These are phyloP conservation scores for Blattamonas nauphoetae DNA, from an alignment of 78 protist genomes.

Conservation along the genomic window DNA sequence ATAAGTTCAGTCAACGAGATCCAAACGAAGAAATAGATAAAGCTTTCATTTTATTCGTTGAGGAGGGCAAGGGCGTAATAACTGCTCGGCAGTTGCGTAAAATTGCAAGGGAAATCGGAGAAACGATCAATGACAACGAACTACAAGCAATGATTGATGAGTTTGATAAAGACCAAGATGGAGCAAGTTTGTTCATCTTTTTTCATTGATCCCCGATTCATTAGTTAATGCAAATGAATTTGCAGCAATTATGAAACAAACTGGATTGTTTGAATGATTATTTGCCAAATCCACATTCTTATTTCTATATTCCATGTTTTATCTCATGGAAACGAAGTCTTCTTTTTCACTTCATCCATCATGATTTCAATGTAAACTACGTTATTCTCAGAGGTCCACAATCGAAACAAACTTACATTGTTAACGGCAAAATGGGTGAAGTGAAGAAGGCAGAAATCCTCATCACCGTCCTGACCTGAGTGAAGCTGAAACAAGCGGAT, in stretches of 20 bases:
- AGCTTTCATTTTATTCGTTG: conserved; percentile 42
- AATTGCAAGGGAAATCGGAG: conserved; percentile 38
- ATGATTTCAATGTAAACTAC: too few species aligned
- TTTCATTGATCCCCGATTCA: not conserved
- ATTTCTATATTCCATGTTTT: too few species aligned
- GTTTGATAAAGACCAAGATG: conserved; percentile 40
- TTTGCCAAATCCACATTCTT: too few species aligned
- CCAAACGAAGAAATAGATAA: conserved; percentile 23
- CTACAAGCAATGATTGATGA: conserved; percentile 49
- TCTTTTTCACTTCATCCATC: too few species aligned
- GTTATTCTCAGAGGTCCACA: too few species aligned
- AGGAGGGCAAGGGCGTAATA: conserved; percentile 35
- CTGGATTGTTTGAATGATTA: conserved; percentile 19
- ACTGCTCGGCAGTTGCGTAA: conserved; percentile 20
- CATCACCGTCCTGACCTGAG: too few species aligned
- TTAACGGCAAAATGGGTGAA: too few species aligned
- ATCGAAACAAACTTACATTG: too few species aligned
- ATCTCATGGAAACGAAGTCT: too few species aligned
- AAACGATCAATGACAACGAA: conserved; percentile 25
- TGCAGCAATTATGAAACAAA: conserved; percentile 24
- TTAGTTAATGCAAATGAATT: conserved; percentile 28
- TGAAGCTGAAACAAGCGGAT: too few species aligned
- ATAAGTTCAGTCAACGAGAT: conserved; percentile 7
- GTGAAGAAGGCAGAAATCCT: too few species aligned
- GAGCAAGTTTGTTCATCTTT: conserved; percentile 8